These are phyloP conservation scores for Saccharomyces mikatae DNA, from an alignment of 805 yeast genomes.

Conservation along the genomic window DNA sequence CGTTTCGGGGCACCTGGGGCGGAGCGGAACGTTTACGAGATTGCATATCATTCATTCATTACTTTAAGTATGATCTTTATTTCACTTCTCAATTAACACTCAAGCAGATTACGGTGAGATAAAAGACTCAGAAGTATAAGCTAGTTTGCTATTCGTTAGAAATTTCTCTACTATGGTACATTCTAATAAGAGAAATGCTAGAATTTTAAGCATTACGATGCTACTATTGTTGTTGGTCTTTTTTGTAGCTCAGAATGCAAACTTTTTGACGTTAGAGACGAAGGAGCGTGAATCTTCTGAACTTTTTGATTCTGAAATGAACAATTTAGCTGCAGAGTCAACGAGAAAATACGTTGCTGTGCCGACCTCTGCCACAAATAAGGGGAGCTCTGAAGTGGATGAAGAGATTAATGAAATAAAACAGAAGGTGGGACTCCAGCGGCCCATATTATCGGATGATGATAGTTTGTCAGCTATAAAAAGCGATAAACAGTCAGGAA, in stretches of 20 bases:
- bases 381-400: neutral
- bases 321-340: neutral
- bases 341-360: neutral
- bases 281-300: neutral
- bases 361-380: neutral
- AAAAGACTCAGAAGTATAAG: neutral
- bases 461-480: neutral
- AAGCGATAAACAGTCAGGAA: neutral
- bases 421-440: neutral
- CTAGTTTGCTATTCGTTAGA: neutral
- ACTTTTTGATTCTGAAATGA: neutral
- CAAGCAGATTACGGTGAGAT: neutral
- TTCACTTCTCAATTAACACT: neutral
- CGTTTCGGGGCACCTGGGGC: neutral
- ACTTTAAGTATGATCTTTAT: neutral
- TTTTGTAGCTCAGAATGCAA: slow-evolving; percentile 23
- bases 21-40: neutral
- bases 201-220: slow-evolving; percentile 22
- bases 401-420: neutral
- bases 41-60: neutral
- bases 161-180: neutral
- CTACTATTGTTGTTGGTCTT: slow-evolving; percentile 20
- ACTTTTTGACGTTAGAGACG: neutral
- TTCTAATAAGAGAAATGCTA: slow-evolving; percentile 21
- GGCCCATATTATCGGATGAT: neutral